Percentiles rank a stretch among this genome's conserved stretches.
Evolutionary conservation across 176 grass and related monocot species (phyloP).

Genomic region (Carex cristatella): DNA sequence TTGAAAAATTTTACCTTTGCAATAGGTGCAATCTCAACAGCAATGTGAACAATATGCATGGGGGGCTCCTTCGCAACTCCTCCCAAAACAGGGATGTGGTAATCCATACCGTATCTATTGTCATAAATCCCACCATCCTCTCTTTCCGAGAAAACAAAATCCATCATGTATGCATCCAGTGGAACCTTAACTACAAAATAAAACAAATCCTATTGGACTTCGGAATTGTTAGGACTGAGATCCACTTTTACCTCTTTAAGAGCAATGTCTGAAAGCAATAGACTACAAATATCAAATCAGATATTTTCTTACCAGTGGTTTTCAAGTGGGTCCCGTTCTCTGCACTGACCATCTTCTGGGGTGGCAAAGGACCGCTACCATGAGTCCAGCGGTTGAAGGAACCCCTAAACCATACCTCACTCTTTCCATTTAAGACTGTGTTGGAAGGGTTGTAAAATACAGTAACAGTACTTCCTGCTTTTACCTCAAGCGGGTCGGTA

Average conservation of each 20-base stretch:
- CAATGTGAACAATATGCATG: conserved; percentile 94
- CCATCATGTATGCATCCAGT: conserved; percentile 93
- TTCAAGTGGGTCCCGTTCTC: conserved; percentile 61
- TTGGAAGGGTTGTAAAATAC: conserved; percentile 90
- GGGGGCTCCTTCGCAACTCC: conserved; percentile 69
- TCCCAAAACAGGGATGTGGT: conserved; percentile 75
- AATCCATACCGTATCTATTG: conserved; percentile 79
- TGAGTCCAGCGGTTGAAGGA: conserved; percentile 94
- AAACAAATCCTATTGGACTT: not conserved
- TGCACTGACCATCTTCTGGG: conserved; percentile 67
- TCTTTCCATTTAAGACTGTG: conserved; percentile 78
- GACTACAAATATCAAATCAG: conserved; percentile 7
- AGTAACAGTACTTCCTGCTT: conserved; percentile 54
- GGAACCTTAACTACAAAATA: conserved; percentile 75
- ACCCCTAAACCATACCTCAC: conserved; percentile 81
- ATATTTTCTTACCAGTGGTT: conserved; percentile 49
- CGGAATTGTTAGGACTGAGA: not conserved
- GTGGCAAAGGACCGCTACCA: conserved; percentile 58
- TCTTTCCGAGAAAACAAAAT: conserved; percentile 95
- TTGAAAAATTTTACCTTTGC: conserved; percentile 53
- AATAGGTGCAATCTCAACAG: conserved; percentile 97
- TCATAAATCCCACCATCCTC: conserved; percentile 90
- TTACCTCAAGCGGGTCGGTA: conserved; percentile 81
- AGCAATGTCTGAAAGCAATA: not conserved
- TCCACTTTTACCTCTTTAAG: not conserved